Base-by-base conservation (phyloP, 371 early-diverging fungal species). In the Rhizopus arrhizus region DNA sequence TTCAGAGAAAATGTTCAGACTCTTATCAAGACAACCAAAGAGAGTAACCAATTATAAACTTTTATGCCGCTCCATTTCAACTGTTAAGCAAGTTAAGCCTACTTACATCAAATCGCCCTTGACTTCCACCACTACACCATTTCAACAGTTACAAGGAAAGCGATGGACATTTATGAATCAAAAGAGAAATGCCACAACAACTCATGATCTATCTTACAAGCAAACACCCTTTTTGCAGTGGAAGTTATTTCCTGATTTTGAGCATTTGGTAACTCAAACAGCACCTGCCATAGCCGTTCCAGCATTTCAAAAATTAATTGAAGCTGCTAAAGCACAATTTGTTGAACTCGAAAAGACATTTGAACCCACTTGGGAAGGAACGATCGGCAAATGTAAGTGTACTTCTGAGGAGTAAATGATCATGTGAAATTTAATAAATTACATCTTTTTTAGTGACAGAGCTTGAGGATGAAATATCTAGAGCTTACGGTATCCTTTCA, bases 321-420 rank as follows among this genome's bases (percentile, higher is more conserved):
- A 66, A 28, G 66, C 74, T 32, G 66, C 83, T 2, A 76, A 77
- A 49, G 66, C 69, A 10, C 68, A 76, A 35, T 88, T 88, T 58
- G 42, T 64, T 33, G 65, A 76, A 34, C 65, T 84, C 9, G 85
- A 85, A 40, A 71, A 70, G 28, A 58, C 68, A 6, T 82, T 88
- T 56, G 66, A 73, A n/a, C 86, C 88, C 2, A 84, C 83, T 0
- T 88, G 80, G 78, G 85, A 83, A 36, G 84, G 86, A 15, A 80
- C 86, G 1, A 80, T 87, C 70, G 85, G 84, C 15, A 62, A 72
- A 65, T 74, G 84, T 81, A 76, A 62, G 74, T 13, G 3, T 13
- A 4, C n/a, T n/a, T n/a, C 13, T 16, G 16, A 11, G 3, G 15
- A 48, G 52, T 2, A 36, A 11, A 36, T 2, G 22, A 42, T 8